Percentiles rank a stretch among this genome's conserved stretches.
phyloP scores from a whole-genome alignment of 1,139 yeast genomes.

The Hemisphaericaspora lyxosophila region DNA sequence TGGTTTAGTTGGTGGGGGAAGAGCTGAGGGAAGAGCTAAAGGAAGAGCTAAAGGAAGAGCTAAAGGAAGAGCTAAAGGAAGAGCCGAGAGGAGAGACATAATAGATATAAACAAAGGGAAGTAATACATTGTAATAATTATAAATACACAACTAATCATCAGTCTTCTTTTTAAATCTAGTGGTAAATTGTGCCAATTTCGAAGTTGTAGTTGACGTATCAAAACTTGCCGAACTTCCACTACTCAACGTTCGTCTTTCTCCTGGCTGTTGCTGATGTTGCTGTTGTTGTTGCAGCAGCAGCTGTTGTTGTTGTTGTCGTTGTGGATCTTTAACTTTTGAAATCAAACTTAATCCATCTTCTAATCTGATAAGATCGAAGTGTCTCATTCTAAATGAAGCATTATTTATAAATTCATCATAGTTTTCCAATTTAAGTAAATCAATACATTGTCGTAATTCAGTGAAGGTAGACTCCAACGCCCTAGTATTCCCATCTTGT shows the following conservation, averaged over 20 bases:
- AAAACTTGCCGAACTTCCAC: conserved; percentile 13
- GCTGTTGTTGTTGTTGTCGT: neutral
- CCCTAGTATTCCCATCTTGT: conserved; percentile 18
- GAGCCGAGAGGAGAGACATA: neutral
- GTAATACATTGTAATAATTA: neutral
- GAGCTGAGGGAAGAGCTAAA: too few species aligned
- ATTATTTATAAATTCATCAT: conserved; percentile 41
- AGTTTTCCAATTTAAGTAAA: conserved; percentile 33
- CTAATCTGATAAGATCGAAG: conserved; percentile 42
- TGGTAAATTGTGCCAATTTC: conserved; percentile 44
- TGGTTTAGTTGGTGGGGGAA: conserved; percentile 5
- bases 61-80: too few species aligned
- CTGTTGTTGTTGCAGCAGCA: conserved; percentile 12
- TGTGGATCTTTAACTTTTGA: conserved; percentile 30
- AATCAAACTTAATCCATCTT: conserved; percentile 41
- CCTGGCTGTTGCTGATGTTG: conserved; percentile 6
- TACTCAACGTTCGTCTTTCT: conserved; percentile 21
- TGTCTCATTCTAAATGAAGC: conserved; percentile 41
- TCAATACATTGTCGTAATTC: conserved; percentile 48
- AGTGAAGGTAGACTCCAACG: conserved; percentile 45
- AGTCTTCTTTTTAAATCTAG: conserved; percentile 26
- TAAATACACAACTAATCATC: neutral
- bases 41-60: too few species aligned
- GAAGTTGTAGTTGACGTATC: conserved; percentile 31
- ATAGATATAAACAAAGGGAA: neutral